Percentiles rank a stretch among this genome's conserved stretches.
phyloP scores from a whole-genome alignment of 495 filamentous ascomycete species.

The Aspergillus bridgeri region DNA sequence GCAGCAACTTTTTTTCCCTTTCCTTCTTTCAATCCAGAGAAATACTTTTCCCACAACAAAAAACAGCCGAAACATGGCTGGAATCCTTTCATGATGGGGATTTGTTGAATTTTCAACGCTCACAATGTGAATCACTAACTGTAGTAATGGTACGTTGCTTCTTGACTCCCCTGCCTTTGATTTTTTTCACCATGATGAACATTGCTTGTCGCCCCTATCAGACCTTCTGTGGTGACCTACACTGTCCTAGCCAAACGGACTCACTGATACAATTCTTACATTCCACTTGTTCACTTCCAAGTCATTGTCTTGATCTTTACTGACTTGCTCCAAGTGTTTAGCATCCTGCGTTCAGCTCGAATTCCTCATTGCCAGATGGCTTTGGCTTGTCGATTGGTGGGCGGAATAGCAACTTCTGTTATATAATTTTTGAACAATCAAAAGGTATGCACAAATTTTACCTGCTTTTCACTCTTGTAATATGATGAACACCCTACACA shows the following conservation, averaged over 20 bases:
- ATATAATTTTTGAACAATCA: not conserved
- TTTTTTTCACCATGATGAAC: conserved; percentile 67
- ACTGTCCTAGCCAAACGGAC: conserved; percentile 90
- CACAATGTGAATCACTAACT: conserved; percentile 21
- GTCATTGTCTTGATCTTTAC: not conserved
- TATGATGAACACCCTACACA: conserved; percentile 69
- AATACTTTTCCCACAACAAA: conserved; percentile 17
- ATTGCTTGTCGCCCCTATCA: conserved; percentile 90
- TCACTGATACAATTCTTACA: conserved; percentile 65
- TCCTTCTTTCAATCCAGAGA: conserved; percentile 21
- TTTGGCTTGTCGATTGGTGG: not conserved
- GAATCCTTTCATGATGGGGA: conserved; percentile 7
- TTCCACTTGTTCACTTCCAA: conserved; percentile 12
- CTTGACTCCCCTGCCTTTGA: conserved; percentile 9
- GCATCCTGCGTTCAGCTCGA: too few species aligned
- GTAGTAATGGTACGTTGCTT: conserved; percentile 36
- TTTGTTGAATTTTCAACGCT: not conserved
- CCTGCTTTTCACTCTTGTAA: conserved; percentile 4
- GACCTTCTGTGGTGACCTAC: conserved; percentile 83
- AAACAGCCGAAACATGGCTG: conserved; percentile 6
- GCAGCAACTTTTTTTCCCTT: conserved; percentile 25
- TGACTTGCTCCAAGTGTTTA: conserved; percentile 1
- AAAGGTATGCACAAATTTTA: conserved; percentile 21
- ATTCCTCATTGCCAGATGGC: not conserved
- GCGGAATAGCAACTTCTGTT: not conserved